These are phyloP conservation scores for Parietichytrium sp. DNA, from an alignment of 108 stramenopile species.

Conservation along the genomic window DNA sequence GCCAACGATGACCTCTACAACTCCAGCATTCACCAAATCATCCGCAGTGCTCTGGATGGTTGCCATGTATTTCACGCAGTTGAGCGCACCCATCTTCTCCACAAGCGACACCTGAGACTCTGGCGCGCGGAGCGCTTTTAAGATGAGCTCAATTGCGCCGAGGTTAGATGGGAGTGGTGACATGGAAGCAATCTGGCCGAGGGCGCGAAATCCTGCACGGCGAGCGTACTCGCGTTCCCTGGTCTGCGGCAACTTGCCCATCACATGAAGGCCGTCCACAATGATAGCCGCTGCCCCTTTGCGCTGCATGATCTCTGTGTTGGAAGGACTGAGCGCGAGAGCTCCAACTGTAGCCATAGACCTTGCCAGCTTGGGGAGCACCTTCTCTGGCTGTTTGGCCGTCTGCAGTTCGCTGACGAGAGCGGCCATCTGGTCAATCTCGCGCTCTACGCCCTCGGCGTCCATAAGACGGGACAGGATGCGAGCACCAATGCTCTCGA, in stretches of 20 bases:
- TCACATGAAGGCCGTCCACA: not conserved
- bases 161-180: not conserved
- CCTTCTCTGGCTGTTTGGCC: not conserved
- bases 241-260: not conserved
- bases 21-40: not conserved
- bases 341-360: slow-evolving; percentile 18
- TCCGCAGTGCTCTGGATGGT: not conserved
- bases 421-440: slow-evolving; percentile 8
- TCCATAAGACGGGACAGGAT: slow-evolving; percentile 13
- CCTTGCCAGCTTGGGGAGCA: slow-evolving; percentile 11
- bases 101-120: not conserved
- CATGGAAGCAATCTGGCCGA: slow-evolving; percentile 14
- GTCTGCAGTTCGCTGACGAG: not conserved
- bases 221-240: slow-evolving; percentile 13
- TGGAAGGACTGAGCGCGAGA: not conserved
- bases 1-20: not conserved
- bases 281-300: not conserved
- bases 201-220: slow-evolving; percentile 34
- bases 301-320: not conserved
- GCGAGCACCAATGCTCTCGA: slow-evolving; percentile 24
- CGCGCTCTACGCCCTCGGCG: not conserved
- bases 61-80: slow-evolving; percentile 30
- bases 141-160: not conserved
- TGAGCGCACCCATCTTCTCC: slow-evolving; percentile 39
- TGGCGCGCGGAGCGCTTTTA: not conserved